Base-by-base conservation (phyloP, 2,329 filamentous ascomycete genomes). In the Xylariomycetidae sp. region DNA sequence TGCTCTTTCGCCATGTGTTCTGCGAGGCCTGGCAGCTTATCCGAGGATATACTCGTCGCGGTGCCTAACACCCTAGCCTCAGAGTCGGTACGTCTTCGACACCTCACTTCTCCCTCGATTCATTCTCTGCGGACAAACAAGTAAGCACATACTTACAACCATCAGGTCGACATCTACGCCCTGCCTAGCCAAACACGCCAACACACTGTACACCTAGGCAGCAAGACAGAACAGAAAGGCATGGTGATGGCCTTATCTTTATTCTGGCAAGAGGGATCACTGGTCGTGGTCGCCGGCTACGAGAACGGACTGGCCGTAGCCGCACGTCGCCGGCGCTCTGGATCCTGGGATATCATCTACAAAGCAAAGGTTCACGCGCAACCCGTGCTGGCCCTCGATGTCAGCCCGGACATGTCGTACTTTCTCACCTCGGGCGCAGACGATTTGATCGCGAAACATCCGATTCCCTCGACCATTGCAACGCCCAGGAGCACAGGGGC, bases 171-270 rank as follows among this genome's bases (percentile, higher is more conserved):
- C 50, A 77, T 98, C 27, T 95, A 85, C 56, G 75, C 84, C 25
- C 67, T 96, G 1, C 90, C 92, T 0, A 77, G 75, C 2, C 82
- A 89, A 50, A 67, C 60, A 18, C 74, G 89, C n/a, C 64, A 79
- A 13, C 76, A 82, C 45, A 72, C 70, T 0, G 58, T 78, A 15
- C 41, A 44, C 28, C 17, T 53, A 8, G 47, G 40, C 65, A 65
- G 27, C 53, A 68, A 19, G 58, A 40, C 60, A 16, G 60, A 60
- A 27, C 71, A 72, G 47, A 68, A 72, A 51, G 86, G 85, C 35
- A 96, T 96, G 89, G 78, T 87, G 24, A 96, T 96, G 92, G 79
- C 85, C 5, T 61, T 95, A 13, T 63, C 70, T 7, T 58, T 90
- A 3, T 69, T 83, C 37, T 63, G 72, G 39, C 58, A 65, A 4